Conservation (phyloP, 805 yeast species). For the Candida saitoana region DNA sequence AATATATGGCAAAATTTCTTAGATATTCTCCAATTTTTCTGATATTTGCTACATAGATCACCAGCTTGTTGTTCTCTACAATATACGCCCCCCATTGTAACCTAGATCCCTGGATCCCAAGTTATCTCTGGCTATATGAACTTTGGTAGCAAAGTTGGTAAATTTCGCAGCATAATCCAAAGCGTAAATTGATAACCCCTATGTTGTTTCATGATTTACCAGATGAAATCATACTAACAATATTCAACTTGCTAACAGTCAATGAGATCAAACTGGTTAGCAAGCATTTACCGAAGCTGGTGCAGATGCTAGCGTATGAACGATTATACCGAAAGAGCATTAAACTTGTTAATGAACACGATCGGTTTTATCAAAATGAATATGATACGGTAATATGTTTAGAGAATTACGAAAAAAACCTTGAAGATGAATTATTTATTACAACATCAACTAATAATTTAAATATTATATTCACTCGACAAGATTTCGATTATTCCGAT, state of each 20-base stretch:
- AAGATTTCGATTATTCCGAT: slow-evolving; percentile 7
- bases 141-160: too few relatives aligned
- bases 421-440: slow-evolving; percentile 2
- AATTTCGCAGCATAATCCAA: too few relatives aligned
- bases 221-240: slow-evolving; percentile 15
- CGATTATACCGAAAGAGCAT: slow-evolving; percentile 8
- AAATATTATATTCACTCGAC: slow-evolving; percentile 7
- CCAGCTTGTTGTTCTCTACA: too few relatives aligned
- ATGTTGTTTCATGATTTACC: slow-evolving; percentile 13
- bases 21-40: too few relatives aligned
- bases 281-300: background rate
- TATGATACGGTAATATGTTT: background rate
- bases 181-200: too few relatives aligned
- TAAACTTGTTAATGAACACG: slow-evolving; percentile 5
- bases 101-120: too few relatives aligned
- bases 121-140: too few relatives aligned
- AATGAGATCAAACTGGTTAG: slow-evolving; percentile 11
- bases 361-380: slow-evolving; percentile 1
- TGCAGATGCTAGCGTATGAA: slow-evolving; percentile 5
- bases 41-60: too few relatives aligned
- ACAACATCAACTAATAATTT: slow-evolving; percentile 3
- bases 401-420: background rate
- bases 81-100: too few relatives aligned
- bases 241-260: slow-evolving; percentile 13
- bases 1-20: too few relatives aligned